Conservation (phyloP, 1,284 basidiomycete genomes). For the Moesziomyces globuligerus region DNA sequence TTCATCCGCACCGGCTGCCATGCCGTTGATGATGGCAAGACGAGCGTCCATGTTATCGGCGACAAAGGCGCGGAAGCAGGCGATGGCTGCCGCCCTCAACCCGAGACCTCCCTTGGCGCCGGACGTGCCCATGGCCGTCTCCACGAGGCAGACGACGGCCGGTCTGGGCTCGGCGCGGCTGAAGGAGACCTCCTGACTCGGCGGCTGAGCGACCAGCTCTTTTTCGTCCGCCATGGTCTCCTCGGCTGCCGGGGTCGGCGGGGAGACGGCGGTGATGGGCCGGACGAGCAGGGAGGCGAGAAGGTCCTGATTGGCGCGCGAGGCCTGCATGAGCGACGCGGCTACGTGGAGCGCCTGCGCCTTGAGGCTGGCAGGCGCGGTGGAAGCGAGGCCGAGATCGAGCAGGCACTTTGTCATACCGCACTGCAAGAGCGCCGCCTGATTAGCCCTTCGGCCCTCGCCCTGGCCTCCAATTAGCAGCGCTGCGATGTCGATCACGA, state of each 20-base stretch:
- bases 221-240: conserved; percentile 6
- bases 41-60: conserved; percentile 68
- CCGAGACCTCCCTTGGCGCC: conserved; percentile 49
- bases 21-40: conserved; percentile 71
- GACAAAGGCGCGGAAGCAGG: conserved; percentile 62
- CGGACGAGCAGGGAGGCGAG: conserved; percentile 61
- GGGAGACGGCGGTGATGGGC: conserved; percentile 43
- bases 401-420: conserved; percentile 83
- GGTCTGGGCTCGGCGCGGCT: conserved; percentile 43
- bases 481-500: conserved; percentile 82
- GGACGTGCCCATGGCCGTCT: conserved; percentile 48
- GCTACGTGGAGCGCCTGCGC: conserved; percentile 77
- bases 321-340: conserved; percentile 54
- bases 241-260: conserved; percentile 6
- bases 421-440: conserved; percentile 70
- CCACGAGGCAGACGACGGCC: conserved; percentile 46
- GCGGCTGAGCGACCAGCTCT: conserved; percentile 9
- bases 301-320: conserved; percentile 70
- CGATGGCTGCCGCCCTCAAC: conserved; percentile 58
- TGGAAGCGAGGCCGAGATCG: conserved; percentile 88
- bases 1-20: conserved; percentile 45
- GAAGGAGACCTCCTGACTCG: conserved; percentile 17
- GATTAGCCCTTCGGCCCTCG: conserved; percentile 71
- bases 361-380: conserved; percentile 87
- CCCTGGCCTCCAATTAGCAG: conserved; percentile 70